Evolutionary conservation across 2,329 filamentous ascomycete species (phyloP), one percentile per base, ranked within the genome.

Genomic region (Fusarium armeniacum): DNA sequence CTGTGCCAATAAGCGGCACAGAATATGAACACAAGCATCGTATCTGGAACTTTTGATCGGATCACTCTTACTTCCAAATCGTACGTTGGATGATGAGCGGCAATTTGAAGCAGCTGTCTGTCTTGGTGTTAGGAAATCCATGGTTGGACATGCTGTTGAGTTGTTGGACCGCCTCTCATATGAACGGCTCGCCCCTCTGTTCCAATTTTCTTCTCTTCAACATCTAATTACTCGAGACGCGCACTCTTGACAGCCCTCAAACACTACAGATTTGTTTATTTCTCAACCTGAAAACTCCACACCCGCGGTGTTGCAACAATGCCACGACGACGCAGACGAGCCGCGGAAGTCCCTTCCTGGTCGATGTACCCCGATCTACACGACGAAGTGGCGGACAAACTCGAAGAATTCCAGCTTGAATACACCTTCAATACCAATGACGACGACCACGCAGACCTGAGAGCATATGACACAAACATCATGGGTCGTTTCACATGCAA

Each of bases 401-500:
- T 77, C 1, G 32, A 63, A 1, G 45, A 69, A 9, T 54, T 69
- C 3, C 15, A 45, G 4, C 65, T 76, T 5, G 4, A 49, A 6
- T 71, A 75, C 30, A 36, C 28, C 0, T 80, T 80, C 62, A 65
- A 77, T 33, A 5, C 66, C 2, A 38, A 43, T 0, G 73, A 74
- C 16, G 62, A 70, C 30, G 57, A 73, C 0, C 8, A 53, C 5
- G n/a, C 28, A 3, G 59, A n/a, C 20, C 60, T 62, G 6, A 46
- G 76, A 10, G 11, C 56, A 8, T 72, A 78, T 47, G 70, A 74
- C 12, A 78, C 76, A 24, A 59, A 72, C 36, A 63, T 81, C 20
- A 79, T 77, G 76, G 79, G 79, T 1, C 49, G 44, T 3, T 81
- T 82, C 58, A 10, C 6, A 11, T 81, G 80, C 67, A 32, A 38